Conservation (phyloP, 2,329 filamentous ascomycete genomes). For the Penicillium sp. region DNA sequence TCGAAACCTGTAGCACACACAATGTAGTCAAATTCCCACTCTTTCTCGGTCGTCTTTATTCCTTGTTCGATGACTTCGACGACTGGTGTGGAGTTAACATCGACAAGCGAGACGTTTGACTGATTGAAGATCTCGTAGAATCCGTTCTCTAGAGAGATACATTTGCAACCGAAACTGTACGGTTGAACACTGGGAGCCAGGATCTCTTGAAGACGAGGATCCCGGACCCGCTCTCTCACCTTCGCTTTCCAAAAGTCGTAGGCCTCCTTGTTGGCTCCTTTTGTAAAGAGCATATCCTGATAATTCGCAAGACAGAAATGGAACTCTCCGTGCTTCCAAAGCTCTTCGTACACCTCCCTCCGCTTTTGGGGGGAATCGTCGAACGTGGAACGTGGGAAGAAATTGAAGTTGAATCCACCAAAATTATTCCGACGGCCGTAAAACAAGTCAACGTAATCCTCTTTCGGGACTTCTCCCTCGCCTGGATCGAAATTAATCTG, state of each 20-base stretch:
- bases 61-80: background rate
- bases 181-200: slow-evolving; percentile 59
- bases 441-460: too few species aligned
- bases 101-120: slow-evolving; percentile 52
- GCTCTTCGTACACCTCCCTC: slow-evolving; percentile 53
- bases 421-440: too few species aligned
- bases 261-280: slow-evolving; percentile 56
- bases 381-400: too few species aligned
- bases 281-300: slow-evolving; percentile 54
- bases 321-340: slow-evolving; percentile 60
- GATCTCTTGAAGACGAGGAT: slow-evolving; percentile 55
- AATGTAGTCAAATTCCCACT: background rate
- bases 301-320: slow-evolving; percentile 59
- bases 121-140: slow-evolving; percentile 57
- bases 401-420: too few species aligned
- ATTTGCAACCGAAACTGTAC: slow-evolving; percentile 60
- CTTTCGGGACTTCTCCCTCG: too few species aligned
- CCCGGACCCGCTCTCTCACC: slow-evolving; percentile 54
- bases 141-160: slow-evolving; percentile 51
- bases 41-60: too few species aligned
- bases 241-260: slow-evolving; percentile 63
- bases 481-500: slow-evolving; percentile 55
- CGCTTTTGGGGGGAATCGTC: slow-evolving; percentile 58
- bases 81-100: slow-evolving; percentile 43
- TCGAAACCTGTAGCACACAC: background rate